phyloP scores from a whole-genome alignment of 495 filamentous ascomycete genomes.

The Penicillium coffeae region DNA sequence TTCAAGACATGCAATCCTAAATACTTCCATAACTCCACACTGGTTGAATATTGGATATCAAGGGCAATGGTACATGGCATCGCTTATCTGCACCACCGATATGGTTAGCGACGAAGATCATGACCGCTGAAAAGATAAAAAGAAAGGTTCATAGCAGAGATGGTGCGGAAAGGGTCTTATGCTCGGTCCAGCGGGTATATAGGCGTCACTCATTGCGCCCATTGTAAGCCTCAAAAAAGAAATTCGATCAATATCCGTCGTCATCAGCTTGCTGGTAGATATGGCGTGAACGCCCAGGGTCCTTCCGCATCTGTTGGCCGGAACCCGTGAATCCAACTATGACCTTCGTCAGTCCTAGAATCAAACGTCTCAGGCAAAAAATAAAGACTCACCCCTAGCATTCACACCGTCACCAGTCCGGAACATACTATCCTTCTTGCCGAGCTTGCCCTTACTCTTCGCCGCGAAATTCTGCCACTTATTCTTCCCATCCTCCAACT shows the following conservation, averaged over 20 bases:
- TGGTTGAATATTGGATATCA: no score
- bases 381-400: conserved; percentile 64
- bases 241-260: conserved; percentile 44
- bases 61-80: no score
- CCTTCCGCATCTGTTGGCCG: conserved; percentile 90
- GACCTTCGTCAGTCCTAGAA: conserved; percentile 1
- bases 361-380: not conserved
- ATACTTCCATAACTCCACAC: no score
- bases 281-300: conserved; percentile 75
- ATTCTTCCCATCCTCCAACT: conserved; percentile 82
- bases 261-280: conserved; percentile 82
- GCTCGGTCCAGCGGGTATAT: not conserved
- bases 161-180: conserved; percentile 11
- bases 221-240: not conserved
- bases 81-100: conserved; percentile 29
- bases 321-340: conserved; percentile 94
- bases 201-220: conserved; percentile 2
- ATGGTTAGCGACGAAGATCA: conserved; percentile 33
- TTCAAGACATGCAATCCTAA: no score
- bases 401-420: conserved; percentile 81
- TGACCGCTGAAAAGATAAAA: conserved; percentile 8
- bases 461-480: conserved; percentile 91
- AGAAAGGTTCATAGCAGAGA: conserved; percentile 3
- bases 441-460: conserved; percentile 78
- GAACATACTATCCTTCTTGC: conserved; percentile 97